Percentiles rank a stretch among this genome's conserved stretches.
These are phyloP conservation scores for Xylaria bambusicola DNA, from an alignment of 495 filamentous ascomycete species.

Conservation along the genomic window DNA sequence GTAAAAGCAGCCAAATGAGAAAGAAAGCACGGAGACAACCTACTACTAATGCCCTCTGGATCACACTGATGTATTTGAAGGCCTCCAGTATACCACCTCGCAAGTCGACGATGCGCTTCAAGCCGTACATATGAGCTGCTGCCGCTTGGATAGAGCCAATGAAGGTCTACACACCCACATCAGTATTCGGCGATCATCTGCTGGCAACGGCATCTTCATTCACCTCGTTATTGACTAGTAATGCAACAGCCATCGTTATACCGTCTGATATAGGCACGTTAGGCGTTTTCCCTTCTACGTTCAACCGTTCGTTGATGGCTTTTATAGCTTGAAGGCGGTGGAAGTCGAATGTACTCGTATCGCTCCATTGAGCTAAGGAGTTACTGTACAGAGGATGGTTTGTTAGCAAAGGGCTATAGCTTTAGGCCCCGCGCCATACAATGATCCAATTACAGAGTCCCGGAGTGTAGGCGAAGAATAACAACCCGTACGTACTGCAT, in stretches of 20 bases:
- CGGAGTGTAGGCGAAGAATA: not conserved
- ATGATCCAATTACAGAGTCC: not conserved
- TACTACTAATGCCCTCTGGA: constrained; percentile 31
- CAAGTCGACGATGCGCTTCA: constrained; percentile 35
- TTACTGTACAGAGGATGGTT: constrained; percentile 16
- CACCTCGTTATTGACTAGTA: constrained; percentile 34
- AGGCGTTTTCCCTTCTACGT: constrained; percentile 31
- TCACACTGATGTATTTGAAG: constrained; percentile 30
- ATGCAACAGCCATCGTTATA: constrained; percentile 31
- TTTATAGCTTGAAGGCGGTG: constrained; percentile 36
- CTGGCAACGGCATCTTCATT: not conserved
- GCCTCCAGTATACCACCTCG: constrained; percentile 32
- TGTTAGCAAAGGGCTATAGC: not conserved
- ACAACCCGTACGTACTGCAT: constrained; percentile 25
- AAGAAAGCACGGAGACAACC: not conserved
- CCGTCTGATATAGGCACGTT: constrained; percentile 33
- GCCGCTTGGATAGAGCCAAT: constrained; percentile 31
- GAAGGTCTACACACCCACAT: constrained; percentile 24
- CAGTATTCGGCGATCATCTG: not conserved
- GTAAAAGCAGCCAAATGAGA: not conserved
- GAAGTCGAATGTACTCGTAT: constrained; percentile 35
- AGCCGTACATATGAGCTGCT: constrained; percentile 32
- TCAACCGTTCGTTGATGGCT: constrained; percentile 33
- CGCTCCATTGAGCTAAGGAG: constrained; percentile 31
- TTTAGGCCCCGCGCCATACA: too few species aligned